These are phyloP conservation scores for Corrigiola litoralis DNA, from an alignment of 179 eudicot genomes.

Conservation along the genomic window DNA sequence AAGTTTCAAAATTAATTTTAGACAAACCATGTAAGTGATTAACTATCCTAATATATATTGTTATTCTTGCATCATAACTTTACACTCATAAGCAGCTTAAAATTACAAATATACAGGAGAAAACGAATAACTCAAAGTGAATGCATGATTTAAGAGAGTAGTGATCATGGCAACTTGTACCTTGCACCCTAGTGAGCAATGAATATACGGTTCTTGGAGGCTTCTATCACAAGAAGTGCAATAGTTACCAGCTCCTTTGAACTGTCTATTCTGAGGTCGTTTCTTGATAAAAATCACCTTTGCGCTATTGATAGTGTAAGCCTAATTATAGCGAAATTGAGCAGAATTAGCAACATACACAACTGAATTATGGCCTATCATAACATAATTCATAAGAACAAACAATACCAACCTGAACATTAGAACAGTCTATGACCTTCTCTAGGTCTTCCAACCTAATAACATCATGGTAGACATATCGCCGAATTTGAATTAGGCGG, in stretches of 20 bases:
- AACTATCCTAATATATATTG: not conserved
- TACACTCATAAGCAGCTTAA: too few relatives aligned
- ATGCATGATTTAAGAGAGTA: not conserved
- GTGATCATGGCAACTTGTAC: conserved; percentile 27
- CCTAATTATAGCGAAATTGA: conserved; percentile 33
- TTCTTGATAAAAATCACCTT: conserved; percentile 93
- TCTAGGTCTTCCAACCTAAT: conserved; percentile 88
- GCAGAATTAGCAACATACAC: not conserved
- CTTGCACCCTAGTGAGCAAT: conserved; percentile 98
- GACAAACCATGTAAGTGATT: conserved; percentile 5
- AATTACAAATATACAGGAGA: not conserved
- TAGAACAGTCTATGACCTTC: conserved; percentile 85
- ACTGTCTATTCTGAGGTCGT: conserved; percentile 93
- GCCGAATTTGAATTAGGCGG: conserved; percentile 83
- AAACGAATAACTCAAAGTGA: not conserved
- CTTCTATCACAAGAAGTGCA: conserved; percentile 96
- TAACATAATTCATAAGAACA: not conserved
- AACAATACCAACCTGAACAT: conserved; percentile 55
- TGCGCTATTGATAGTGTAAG: conserved; percentile 85
- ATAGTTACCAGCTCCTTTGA: conserved; percentile 83
- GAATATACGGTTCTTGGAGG: conserved; percentile 89
- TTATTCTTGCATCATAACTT: not conserved
- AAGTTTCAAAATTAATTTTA: conserved; percentile 22
- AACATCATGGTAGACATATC: conserved; percentile 89
- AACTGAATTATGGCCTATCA: conserved; percentile 8